Conservation (phyloP, 352 stramenopile species). For the Phytophthora parvispora region DNA sequence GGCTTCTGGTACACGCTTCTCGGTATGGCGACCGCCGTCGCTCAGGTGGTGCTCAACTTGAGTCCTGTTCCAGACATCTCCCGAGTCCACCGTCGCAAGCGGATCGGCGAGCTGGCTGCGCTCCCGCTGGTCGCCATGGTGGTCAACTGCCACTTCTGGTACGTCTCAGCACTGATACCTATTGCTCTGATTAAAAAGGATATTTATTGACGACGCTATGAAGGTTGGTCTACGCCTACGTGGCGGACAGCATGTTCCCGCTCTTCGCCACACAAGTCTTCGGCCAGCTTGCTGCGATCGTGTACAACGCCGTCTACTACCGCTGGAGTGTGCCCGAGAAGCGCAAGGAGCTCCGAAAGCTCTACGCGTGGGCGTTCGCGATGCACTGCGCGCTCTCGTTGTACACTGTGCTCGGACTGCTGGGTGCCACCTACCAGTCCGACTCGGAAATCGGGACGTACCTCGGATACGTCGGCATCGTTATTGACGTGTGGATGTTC, state of each 20-base stretch:
- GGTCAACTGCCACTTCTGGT: constrained; percentile 38
- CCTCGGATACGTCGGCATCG: constrained; percentile 30
- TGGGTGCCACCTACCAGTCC: constrained; percentile 38
- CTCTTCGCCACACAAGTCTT: constrained; percentile 33
- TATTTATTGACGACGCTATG: too few relatives aligned
- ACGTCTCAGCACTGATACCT: background rate
- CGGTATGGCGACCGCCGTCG: constrained; percentile 19
- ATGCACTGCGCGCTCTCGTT: constrained; percentile 24
- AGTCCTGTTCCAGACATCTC: constrained; percentile 28
- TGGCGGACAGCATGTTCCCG: constrained; percentile 35
- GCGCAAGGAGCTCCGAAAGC: constrained; percentile 13
- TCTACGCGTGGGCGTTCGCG: constrained; percentile 12
- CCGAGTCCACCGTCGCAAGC: constrained; percentile 12
- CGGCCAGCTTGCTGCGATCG: constrained; percentile 12
- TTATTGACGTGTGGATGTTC: constrained; percentile 9
- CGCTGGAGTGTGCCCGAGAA: constrained; percentile 10
- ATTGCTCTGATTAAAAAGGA: background rate
- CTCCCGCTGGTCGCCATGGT: constrained; percentile 25
- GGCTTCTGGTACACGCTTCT: constrained; percentile 25
- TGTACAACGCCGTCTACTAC: constrained; percentile 33
- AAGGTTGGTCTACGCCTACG: constrained; percentile 37
- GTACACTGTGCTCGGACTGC: constrained; percentile 44
- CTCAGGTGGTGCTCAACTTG: constrained; percentile 24
- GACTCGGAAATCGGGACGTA: constrained; percentile 7
- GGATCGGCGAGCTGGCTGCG: constrained; percentile 21